A percentile compares a stretch with the other conserved stretches of the same genome.
These are phyloP conservation scores for Fusarium lateritium DNA, from an alignment of 2,329 filamentous ascomycete species.

Conservation along the genomic window DNA sequence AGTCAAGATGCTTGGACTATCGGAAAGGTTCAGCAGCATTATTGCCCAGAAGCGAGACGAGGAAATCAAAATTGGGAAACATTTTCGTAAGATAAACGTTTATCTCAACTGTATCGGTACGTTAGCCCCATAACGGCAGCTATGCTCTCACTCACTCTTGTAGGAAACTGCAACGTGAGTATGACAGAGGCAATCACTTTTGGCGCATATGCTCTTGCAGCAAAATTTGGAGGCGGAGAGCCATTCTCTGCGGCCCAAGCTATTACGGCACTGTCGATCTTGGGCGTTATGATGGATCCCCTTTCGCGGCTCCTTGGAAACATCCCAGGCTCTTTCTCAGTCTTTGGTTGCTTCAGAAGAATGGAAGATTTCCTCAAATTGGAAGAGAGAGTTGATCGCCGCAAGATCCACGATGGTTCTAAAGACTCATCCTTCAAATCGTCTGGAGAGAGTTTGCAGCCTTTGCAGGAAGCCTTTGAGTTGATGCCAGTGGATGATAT, in stretches of 20 bases:
- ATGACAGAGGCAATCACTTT: constrained; percentile 52
- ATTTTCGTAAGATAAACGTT: constrained; percentile 46
- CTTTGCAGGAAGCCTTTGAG: constrained; percentile 22
- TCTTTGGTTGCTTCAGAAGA: constrained; percentile 52
- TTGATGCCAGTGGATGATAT: constrained; percentile 13
- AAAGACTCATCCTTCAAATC: not conserved
- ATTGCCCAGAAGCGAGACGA: constrained; percentile 48
- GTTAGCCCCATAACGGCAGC: not conserved
- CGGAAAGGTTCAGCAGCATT: constrained; percentile 46
- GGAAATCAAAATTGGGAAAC: constrained; percentile 47
- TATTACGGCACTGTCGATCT: constrained; percentile 52
- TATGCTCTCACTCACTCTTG: not conserved
- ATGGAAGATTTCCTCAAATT: constrained; percentile 51
- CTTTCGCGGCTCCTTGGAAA: constrained; percentile 46
- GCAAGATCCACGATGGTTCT: constrained; percentile 25
- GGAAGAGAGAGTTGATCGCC: constrained; percentile 45
- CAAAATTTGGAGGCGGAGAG: constrained; percentile 45
- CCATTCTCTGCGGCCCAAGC: constrained; percentile 51
- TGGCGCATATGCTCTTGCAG: constrained; percentile 50
- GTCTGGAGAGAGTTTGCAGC: not conserved
- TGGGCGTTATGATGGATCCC: constrained; percentile 50
- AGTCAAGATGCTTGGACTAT: constrained; percentile 54
- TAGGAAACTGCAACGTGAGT: constrained; percentile 48
- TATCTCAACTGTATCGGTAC: constrained; percentile 50
- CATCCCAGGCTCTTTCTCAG: constrained; percentile 48